Evolutionary conservation across 495 filamentous ascomycete species (phyloP).

Genomic region (Aspergillus leporis): DNA sequence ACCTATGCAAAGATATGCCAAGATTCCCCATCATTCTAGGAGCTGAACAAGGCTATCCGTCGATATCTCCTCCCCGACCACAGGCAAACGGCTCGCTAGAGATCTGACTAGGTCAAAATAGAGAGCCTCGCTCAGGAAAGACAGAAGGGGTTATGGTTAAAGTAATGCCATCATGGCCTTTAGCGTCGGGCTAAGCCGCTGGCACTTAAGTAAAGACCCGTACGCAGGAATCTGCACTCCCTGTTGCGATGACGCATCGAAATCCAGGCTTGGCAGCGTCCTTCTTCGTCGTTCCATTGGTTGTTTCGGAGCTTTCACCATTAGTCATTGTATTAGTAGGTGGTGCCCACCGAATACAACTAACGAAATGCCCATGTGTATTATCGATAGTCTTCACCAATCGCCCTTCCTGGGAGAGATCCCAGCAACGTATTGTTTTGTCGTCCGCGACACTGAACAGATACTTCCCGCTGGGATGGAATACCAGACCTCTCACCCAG

Average conservation of each 20-base stretch:
- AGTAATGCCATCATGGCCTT: not conserved
- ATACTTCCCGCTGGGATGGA: conserved; percentile 94
- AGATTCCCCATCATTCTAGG: too few species aligned
- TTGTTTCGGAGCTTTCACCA: not conserved
- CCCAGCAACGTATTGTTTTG: conserved; percentile 93
- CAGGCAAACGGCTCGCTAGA: too few species aligned
- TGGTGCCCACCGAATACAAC: conserved; percentile 90
- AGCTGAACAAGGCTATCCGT: too few species aligned
- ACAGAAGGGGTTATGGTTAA: too few species aligned
- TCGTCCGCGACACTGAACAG: conserved; percentile 85
- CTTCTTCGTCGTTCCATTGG: conserved; percentile 5
- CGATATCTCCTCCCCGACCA: too few species aligned
- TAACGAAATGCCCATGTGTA: conserved; percentile 85
- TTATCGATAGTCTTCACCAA: conserved; percentile 79
- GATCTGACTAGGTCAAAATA: too few species aligned
- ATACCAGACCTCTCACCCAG: conserved; percentile 86
- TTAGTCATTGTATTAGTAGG: conserved; percentile 54
- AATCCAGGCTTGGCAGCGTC: conserved; percentile 39
- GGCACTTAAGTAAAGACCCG: conserved; percentile 15
- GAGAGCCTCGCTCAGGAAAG: too few species aligned
- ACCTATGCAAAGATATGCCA: too few species aligned
- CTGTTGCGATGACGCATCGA: conserved; percentile 64
- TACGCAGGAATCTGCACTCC: conserved; percentile 36
- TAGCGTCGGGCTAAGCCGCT: not conserved
- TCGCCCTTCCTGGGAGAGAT: conserved; percentile 85